Evolutionary conservation across 129 eudicot genomes (phyloP).

Genomic region (Arctium minus): DNA sequence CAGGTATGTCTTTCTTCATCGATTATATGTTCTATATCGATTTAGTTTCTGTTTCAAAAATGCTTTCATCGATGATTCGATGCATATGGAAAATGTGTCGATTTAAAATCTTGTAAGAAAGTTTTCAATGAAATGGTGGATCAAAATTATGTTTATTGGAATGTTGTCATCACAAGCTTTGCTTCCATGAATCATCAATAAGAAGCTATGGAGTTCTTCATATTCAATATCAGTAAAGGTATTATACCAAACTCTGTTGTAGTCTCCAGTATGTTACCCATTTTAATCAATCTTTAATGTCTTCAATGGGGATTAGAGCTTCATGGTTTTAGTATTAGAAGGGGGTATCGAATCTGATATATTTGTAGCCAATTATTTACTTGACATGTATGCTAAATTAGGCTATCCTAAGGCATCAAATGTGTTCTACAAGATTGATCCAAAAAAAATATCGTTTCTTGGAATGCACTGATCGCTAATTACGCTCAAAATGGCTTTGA

Average conservation of each 20-base stretch:
- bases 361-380: slow-evolving; percentile 65
- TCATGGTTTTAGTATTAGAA: slow-evolving; percentile 50
- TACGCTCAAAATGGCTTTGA: slow-evolving; percentile 55
- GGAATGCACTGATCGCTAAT: slow-evolving; percentile 69
- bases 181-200: slow-evolving; percentile 20
- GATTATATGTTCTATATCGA: too few species aligned
- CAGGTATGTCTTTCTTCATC: too few species aligned
- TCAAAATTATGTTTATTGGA: slow-evolving; percentile 51
- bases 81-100: slow-evolving; percentile 41
- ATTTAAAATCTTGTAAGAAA: slow-evolving; percentile 15
- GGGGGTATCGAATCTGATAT: slow-evolving; percentile 45
- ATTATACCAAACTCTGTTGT: slow-evolving; percentile 38
- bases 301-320: slow-evolving; percentile 46
- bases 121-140: slow-evolving; percentile 43
- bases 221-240: slow-evolving; percentile 32
- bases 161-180: slow-evolving; percentile 43
- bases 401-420: slow-evolving; percentile 38
- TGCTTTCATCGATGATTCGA: slow-evolving; percentile 18
- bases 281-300: slow-evolving; percentile 42
- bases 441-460: slow-evolving; percentile 51
- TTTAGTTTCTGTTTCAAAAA: slow-evolving; percentile 19
- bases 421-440: slow-evolving; percentile 37
- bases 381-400: slow-evolving; percentile 72
- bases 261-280: slow-evolving; percentile 55
- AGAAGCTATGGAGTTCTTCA: slow-evolving; percentile 39